These are phyloP conservation scores for Lepiota subincarnata DNA, from an alignment of 768 basidiomycete species.

Conservation along the genomic window DNA sequence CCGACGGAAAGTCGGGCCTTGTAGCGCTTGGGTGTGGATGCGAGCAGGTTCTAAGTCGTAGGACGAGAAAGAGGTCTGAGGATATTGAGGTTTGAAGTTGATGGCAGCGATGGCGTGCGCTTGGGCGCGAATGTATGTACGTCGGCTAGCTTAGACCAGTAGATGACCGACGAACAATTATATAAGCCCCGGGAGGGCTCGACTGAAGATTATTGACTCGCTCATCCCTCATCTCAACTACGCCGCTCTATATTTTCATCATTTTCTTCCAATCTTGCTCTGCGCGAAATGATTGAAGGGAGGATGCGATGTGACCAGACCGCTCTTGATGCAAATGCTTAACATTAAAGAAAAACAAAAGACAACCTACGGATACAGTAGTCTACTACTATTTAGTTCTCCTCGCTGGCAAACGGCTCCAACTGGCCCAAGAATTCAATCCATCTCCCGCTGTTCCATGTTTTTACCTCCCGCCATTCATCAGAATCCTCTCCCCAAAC, in stretches of 20 bases:
- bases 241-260: constrained; percentile 6
- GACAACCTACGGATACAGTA: no score
- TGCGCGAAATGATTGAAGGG: neutral
- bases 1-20: constrained; percentile 56
- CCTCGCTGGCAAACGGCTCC: constrained; percentile 11
- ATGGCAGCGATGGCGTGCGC: constrained; percentile 6
- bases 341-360: no score
- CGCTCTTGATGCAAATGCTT: no score
- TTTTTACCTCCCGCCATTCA: constrained; percentile 33
- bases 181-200: no score
- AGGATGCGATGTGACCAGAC: constrained; percentile 4
- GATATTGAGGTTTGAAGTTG: constrained; percentile 23
- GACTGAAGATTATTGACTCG: no score
- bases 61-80: constrained; percentile 28
- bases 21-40: constrained; percentile 59
- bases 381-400: neutral
- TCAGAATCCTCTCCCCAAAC: constrained; percentile 30
- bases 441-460: constrained; percentile 36
- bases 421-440: constrained; percentile 23
- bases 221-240: no score
- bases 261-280: neutral
- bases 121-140: constrained; percentile 10
- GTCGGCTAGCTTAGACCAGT: no score
- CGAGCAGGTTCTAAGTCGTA: constrained; percentile 25
- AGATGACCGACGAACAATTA: no score